Evolutionary conservation across 768 basidiomycete genomes (phyloP).

Genomic region (Tephrocybe sp.): DNA sequence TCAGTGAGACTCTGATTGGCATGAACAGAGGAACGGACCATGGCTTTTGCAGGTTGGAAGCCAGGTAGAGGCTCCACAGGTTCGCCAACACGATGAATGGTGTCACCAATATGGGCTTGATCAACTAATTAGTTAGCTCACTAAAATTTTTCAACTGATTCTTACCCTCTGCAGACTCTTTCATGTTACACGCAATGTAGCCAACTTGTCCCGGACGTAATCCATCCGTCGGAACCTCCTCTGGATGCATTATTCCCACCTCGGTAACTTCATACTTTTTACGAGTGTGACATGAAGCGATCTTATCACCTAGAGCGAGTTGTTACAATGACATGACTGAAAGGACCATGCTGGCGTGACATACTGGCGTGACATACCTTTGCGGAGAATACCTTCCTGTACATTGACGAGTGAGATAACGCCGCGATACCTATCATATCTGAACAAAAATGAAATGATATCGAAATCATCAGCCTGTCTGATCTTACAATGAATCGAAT

Average conservation of each 20-base stretch:
- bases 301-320: conserved; percentile 73
- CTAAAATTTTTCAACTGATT: background rate
- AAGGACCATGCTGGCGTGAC: no score
- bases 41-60: conserved; percentile 90
- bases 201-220: conserved; percentile 83
- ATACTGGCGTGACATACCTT: no score
- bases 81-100: conserved; percentile 74
- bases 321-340: background rate
- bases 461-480: no score
- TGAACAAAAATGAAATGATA: conserved; percentile 29
- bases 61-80: conserved; percentile 83
- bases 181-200: conserved; percentile 96
- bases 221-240: conserved; percentile 72
- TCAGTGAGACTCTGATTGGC: background rate
- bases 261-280: conserved; percentile 91
- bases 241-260: conserved; percentile 87
- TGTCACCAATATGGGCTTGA: conserved; percentile 92
- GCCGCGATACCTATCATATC: conserved; percentile 94
- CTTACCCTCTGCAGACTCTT: conserved; percentile 88
- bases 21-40: conserved; percentile 52
- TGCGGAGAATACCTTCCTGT: conserved; percentile 76
- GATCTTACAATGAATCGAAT: conserved; percentile 82
- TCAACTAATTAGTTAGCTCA: background rate
- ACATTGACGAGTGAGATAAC: conserved; percentile 91
- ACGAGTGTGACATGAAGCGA: conserved; percentile 79